phyloP scores from a whole-genome alignment of 1,284 basidiomycete genomes.

The Ustilago loliicola region DNA sequence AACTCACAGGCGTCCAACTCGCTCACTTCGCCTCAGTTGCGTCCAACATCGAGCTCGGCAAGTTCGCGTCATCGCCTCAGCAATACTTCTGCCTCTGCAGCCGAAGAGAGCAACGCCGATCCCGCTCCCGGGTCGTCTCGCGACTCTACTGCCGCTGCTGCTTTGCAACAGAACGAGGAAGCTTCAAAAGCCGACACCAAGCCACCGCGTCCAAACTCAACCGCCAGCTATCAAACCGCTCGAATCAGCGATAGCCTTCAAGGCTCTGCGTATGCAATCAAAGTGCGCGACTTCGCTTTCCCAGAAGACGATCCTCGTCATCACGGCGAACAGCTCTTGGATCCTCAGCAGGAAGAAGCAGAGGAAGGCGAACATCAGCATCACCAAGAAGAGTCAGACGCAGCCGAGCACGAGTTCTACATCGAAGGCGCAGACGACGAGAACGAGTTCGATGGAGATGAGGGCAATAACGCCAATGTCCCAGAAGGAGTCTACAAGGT shows the following conservation, averaged over 20 bases:
- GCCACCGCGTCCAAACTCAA: slow-evolving; percentile 28
- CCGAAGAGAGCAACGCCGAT: not conserved
- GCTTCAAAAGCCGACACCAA: slow-evolving; percentile 4
- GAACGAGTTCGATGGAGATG: slow-evolving; percentile 50
- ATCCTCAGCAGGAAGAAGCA: not conserved
- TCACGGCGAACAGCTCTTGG: slow-evolving; percentile 21
- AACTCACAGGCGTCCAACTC: slow-evolving; percentile 47
- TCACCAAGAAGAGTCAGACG: slow-evolving; percentile 12
- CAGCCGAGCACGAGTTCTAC: slow-evolving; percentile 33
- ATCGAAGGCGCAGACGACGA: slow-evolving; percentile 49
- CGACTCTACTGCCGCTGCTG: not conserved
- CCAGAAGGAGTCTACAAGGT: slow-evolving; percentile 52
- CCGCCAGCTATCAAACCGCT: slow-evolving; percentile 39
- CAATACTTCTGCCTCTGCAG: slow-evolving; percentile 12
- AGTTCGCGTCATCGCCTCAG: slow-evolving; percentile 30
- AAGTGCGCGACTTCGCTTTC: slow-evolving; percentile 59
- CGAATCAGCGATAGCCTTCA: slow-evolving; percentile 6
- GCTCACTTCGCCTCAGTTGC: slow-evolving; percentile 27
- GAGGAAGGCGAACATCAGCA: slow-evolving; percentile 16
- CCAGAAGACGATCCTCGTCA: slow-evolving; percentile 48
- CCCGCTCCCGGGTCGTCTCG: slow-evolving; percentile 1
- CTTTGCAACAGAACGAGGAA: slow-evolving; percentile 1
- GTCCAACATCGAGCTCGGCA: slow-evolving; percentile 30
- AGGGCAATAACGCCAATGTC: slow-evolving; percentile 33
- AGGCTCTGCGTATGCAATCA: slow-evolving; percentile 10